Conservation (phyloP, 2,329 filamentous ascomycete genomes). For the Aspergillus uvarum region DNA sequence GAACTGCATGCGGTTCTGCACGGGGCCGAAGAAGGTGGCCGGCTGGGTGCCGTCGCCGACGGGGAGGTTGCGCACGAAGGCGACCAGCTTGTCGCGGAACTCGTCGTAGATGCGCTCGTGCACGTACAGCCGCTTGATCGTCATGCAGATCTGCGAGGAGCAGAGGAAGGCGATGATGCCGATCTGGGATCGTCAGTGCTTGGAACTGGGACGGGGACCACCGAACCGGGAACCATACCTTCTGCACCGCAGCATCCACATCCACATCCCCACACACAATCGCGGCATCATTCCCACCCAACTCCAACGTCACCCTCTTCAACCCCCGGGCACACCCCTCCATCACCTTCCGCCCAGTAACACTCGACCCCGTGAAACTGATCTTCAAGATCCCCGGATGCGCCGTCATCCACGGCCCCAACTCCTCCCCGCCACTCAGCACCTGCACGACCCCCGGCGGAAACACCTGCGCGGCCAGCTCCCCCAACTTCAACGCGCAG, state of each 20-base stretch:
- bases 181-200: conserved; percentile 29
- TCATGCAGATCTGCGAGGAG: conserved; percentile 57
- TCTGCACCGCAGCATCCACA: conserved; percentile 45
- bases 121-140: conserved; percentile 60
- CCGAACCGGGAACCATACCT: no score
- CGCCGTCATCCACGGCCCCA: conserved; percentile 56
- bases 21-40: conserved; percentile 55
- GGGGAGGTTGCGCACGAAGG: conserved; percentile 46
- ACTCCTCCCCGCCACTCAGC: conserved; percentile 54
- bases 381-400: conserved; percentile 59
- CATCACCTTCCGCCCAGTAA: conserved; percentile 53
- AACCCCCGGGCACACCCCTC: conserved; percentile 51
- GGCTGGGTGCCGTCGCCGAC: conserved; percentile 43
- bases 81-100: conserved; percentile 51
- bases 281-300: conserved; percentile 58
- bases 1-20: conserved; percentile 67
- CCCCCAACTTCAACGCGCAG: conserved; percentile 55
- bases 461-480: conserved; percentile 51
- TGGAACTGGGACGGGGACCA: no score
- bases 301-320: conserved; percentile 55
- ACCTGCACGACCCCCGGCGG: conserved; percentile 59
- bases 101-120: conserved; percentile 60
- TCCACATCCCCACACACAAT: conserved; percentile 57
- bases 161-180: conserved; percentile 53
- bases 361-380: conserved; percentile 58